Evolutionary conservation across 306 rosid genomes (phyloP), one percentile per base, ranked within the genome.

Genomic region (Herpetospermum pedunculosum): DNA sequence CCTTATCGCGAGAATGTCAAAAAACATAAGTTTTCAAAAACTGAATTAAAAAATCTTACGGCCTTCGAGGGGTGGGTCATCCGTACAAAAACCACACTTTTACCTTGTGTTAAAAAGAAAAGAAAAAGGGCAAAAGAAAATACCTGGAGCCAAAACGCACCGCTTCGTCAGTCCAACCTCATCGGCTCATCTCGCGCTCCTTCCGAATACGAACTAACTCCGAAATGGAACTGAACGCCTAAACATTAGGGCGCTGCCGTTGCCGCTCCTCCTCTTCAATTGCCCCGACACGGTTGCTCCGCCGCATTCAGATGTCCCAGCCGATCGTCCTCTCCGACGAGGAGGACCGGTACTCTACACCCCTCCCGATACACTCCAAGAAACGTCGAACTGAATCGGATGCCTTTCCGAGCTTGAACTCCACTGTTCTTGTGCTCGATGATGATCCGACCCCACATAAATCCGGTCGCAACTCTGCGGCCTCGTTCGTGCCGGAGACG

Each of bases 271-370:
- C 11, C 4, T 43, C 34, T 35, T 69, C 11, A 16, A 18, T 59
- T 30, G 23, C 14, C 59, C 43, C 73, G 25, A 49, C 10, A 25
- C 18, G 58, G 8, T 28, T 46, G 60, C 72, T 55, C 41, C 50
- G 21, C 21, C 55, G 8, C 37, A 19, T 43, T 43, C 50, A 48
- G 71, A 84, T 64, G 87, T 76, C 76, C 69, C 83, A 83, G 26
- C 96, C 96, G 15, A 90, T 93, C 62, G 54, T 91, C 79, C 92
- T 91, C 59, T 91, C 97, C 80, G 97, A 89, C 83, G 97, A 79
- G 80, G 98, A 92, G 3, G 96, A 88, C 73, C 87, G 50, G 1
- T 15, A 70, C 23, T 73, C 87, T 28, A 83, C 92, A 12, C 87
- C 96, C 19, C 50, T 80, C 35, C 72, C 76, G 1, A 2, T 75